phyloP scores from a whole-genome alignment of 352 stramenopile genomes.

The Globisporangium carolinianum region DNA sequence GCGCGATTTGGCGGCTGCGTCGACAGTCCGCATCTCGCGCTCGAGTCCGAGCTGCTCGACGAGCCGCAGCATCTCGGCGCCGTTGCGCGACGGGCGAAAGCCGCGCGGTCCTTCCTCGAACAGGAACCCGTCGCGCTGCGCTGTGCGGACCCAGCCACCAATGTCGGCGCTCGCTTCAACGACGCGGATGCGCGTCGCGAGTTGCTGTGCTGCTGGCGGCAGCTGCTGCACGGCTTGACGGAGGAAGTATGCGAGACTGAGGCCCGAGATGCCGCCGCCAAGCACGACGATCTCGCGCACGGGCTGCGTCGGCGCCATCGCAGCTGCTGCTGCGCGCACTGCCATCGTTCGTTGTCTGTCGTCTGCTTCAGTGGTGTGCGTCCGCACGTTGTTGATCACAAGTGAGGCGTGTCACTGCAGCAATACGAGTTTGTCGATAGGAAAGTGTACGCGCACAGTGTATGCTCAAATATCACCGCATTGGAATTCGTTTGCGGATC shows the following conservation, averaged over 20 bases:
- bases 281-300: slow-evolving; percentile 51
- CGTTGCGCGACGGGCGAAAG: slow-evolving; percentile 81
- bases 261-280: slow-evolving; percentile 72
- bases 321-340: background rate
- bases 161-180: slow-evolving; percentile 44
- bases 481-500: too few species aligned
- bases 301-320: background rate
- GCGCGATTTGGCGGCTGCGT: slow-evolving; percentile 47
- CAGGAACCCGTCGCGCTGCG: slow-evolving; percentile 45
- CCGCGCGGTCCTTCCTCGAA: slow-evolving; percentile 82
- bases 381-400: too few species aligned
- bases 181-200: slow-evolving; percentile 49
- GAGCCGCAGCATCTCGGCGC: slow-evolving; percentile 76
- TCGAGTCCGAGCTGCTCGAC: slow-evolving; percentile 74
- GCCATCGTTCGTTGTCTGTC: too few species aligned
- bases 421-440: too few species aligned
- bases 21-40: slow-evolving; percentile 52
- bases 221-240: slow-evolving; percentile 35
- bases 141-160: slow-evolving; percentile 71
- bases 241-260: slow-evolving; percentile 73
- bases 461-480: too few species aligned
- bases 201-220: slow-evolving; percentile 1
- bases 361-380: too few species aligned
- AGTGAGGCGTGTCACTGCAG: too few species aligned
- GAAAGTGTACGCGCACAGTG: too few species aligned